phyloP scores from a whole-genome alignment of 225 moss, liverwort and hornwort species.

The Rhytidiadelphus loreus region DNA sequence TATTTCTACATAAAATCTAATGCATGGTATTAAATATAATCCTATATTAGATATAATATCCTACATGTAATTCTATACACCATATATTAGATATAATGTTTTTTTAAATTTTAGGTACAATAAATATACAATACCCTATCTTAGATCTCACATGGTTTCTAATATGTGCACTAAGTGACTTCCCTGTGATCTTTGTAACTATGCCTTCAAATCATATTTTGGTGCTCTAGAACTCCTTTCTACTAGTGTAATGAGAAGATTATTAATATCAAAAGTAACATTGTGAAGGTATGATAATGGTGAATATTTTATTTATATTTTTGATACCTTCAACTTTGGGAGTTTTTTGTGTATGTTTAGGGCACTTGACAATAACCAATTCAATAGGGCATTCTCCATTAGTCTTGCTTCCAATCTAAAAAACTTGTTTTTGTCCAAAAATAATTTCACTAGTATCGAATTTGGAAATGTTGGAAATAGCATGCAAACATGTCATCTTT shows the following conservation, averaged over 20 bases:
- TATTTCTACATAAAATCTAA: too few species aligned
- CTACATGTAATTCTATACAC: too few species aligned
- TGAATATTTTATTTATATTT: background rate
- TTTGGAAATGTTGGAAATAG: background rate
- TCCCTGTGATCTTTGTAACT: background rate
- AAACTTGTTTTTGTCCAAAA: background rate
- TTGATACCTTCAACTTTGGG: background rate
- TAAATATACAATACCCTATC: too few species aligned
- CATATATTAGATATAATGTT: too few species aligned
- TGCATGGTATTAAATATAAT: too few species aligned
- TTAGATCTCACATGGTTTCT: too few species aligned
- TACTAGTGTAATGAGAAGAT: background rate
- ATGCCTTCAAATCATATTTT: background rate
- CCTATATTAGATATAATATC: too few species aligned
- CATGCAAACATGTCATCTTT: background rate
- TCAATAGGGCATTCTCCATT: background rate
- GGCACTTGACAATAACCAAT: background rate
- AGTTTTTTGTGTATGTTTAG: background rate
- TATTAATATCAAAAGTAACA: background rate
- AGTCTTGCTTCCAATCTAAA: background rate
- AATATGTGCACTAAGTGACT: too few species aligned
- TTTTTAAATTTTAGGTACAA: too few species aligned
- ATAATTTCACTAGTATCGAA: background rate
- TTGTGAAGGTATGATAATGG: background rate
- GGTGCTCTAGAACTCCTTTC: fast-evolving